Percentiles rank a stretch among this genome's conserved stretches.
Conservation (phyloP, 768 basidiomycete species). For the Suillus plorans region DNA sequence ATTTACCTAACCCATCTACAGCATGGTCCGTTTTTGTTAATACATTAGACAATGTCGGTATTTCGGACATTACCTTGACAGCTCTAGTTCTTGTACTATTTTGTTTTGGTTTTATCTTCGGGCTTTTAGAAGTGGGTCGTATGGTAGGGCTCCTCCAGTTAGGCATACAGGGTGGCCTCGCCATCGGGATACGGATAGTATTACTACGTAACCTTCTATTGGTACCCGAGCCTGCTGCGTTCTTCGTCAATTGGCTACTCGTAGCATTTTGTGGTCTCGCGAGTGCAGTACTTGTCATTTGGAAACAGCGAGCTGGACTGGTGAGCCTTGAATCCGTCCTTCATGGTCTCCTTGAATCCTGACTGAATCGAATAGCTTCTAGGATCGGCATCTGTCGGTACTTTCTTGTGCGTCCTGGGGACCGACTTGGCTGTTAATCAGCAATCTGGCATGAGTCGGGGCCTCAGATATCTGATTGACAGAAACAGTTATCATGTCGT, state of each 20-base stretch:
- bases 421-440: slow-evolving; percentile 55
- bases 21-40: slow-evolving; percentile 68
- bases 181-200: slow-evolving; percentile 54
- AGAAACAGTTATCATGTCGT: slow-evolving; percentile 55
- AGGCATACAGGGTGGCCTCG: slow-evolving; percentile 53
- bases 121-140: slow-evolving; percentile 51
- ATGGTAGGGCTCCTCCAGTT: slow-evolving; percentile 46
- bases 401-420: slow-evolving; percentile 57
- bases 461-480: slow-evolving; percentile 63
- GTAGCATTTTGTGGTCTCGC: slow-evolving; percentile 43
- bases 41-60: slow-evolving; percentile 44
- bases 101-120: slow-evolving; percentile 49
- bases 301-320: slow-evolving; percentile 47
- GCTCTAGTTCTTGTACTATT: slow-evolving; percentile 51
- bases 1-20: slow-evolving; percentile 19
- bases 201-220: slow-evolving; percentile 52
- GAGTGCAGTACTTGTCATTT: slow-evolving; percentile 42
- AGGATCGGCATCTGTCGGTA: slow-evolving; percentile 57
- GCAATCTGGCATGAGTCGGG: slow-evolving; percentile 63
- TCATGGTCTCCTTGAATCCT: background rate
- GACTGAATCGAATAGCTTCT: background rate
- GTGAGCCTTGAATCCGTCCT: slow-evolving; percentile 36
- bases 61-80: slow-evolving; percentile 53
- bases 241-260: slow-evolving; percentile 53
- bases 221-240: slow-evolving; percentile 33